Evolutionary conservation across 2,329 filamentous ascomycete species (phyloP).

Genomic region (Aspergillus eucalypticola): DNA sequence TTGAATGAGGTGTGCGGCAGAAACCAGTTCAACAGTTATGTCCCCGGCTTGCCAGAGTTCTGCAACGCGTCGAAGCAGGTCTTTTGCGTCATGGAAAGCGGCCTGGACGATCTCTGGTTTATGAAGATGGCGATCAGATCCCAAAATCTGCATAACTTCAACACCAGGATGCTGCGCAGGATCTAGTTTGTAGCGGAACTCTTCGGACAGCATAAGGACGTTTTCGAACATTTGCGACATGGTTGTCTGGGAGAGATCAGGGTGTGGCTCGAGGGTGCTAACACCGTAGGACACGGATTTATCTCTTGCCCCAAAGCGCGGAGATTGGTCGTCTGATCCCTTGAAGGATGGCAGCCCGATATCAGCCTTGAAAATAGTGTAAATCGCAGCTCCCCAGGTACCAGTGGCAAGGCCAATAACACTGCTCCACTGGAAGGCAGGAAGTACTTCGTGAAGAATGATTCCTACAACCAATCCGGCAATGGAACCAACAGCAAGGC

Average conservation of each 20-base stretch:
- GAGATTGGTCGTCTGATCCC: neutral
- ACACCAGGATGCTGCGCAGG: slow-evolving; percentile 44
- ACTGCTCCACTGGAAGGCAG: slow-evolving; percentile 45
- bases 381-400: slow-evolving; percentile 54
- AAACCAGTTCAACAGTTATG: slow-evolving; percentile 17
- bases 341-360: slow-evolving; percentile 43
- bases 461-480: slow-evolving; percentile 48
- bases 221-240: slow-evolving; percentile 15
- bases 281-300: neutral
- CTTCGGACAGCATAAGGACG: slow-evolving; percentile 36
- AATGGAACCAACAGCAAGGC: slow-evolving; percentile 41
- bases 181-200: slow-evolving; percentile 42
- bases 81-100: slow-evolving; percentile 45
- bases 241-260: slow-evolving; percentile 13
- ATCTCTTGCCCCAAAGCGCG: neutral
- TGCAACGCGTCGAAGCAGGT: slow-evolving; percentile 34
- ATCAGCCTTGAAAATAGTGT: slow-evolving; percentile 50
- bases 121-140: slow-evolving; percentile 35
- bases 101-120: slow-evolving; percentile 26
- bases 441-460: slow-evolving; percentile 40
- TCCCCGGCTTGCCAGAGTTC: slow-evolving; percentile 32
- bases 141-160: slow-evolving; percentile 45
- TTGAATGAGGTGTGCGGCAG: slow-evolving; percentile 14
- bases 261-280: slow-evolving; percentile 29
- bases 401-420: slow-evolving; percentile 51